These are phyloP conservation scores for Schizosaccharomyces pombe DNA, from an alignment of 805 yeast genomes.

Conservation along the genomic window DNA sequence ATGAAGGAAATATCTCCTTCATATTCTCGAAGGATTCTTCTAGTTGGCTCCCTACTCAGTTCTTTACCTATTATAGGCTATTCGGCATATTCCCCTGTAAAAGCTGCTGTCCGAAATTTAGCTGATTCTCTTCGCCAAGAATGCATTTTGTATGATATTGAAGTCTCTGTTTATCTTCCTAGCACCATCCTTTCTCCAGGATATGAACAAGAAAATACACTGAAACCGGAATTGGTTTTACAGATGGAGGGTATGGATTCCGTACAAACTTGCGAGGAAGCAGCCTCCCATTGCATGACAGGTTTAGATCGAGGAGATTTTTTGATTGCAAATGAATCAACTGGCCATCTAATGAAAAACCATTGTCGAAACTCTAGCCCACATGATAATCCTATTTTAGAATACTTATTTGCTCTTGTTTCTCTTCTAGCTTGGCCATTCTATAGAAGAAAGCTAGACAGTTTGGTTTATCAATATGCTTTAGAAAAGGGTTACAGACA, in stretches of 20 bases:
- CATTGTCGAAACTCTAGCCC: neutral
- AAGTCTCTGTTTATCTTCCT: conserved; percentile 57
- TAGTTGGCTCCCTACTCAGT: conserved; percentile 56
- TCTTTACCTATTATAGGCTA: conserved; percentile 81
- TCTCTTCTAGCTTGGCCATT: neutral
- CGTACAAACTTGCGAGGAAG: conserved; percentile 42
- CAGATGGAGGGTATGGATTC: conserved; percentile 64
- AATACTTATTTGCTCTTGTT: neutral
- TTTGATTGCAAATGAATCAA: conserved; percentile 54
- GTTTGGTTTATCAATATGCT: neutral
- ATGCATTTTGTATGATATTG: conserved; percentile 36
- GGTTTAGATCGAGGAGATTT: conserved; percentile 42
- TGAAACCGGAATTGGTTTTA: conserved; percentile 68
- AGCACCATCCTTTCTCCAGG: conserved; percentile 88
- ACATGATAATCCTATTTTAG: neutral
- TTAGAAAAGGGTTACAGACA: neutral
- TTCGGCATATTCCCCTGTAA: conserved; percentile 70
- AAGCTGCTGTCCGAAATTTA: conserved; percentile 57
- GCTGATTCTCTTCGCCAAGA: conserved; percentile 69
- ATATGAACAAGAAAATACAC: conserved; percentile 47
- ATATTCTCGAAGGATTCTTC: conserved; percentile 27
- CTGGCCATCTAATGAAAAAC: conserved; percentile 47
- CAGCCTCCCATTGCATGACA: conserved; percentile 36
- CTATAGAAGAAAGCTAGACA: neutral
- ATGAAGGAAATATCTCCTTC: neutral